These are phyloP conservation scores for Exophiala viscosa DNA, from an alignment of 2,329 filamentous ascomycete genomes.

Conservation along the genomic window DNA sequence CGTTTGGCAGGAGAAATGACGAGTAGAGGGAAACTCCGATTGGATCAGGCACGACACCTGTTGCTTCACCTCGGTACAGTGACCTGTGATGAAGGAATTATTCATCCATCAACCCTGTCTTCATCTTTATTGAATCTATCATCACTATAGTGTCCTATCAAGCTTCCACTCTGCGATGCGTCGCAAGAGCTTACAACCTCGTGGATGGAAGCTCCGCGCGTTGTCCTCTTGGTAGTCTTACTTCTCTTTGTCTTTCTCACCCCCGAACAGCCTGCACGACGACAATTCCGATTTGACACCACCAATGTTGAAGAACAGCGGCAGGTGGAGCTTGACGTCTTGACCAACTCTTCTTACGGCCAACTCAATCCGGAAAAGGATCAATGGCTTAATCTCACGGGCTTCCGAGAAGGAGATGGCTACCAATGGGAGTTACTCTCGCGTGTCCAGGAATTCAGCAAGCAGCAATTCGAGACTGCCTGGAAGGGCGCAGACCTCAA, in stretches of 20 bases:
- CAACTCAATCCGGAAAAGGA: slow-evolving; percentile 46
- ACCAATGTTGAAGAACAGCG: slow-evolving; percentile 43
- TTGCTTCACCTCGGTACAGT: too few relatives aligned
- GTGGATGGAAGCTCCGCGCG: slow-evolving; percentile 41
- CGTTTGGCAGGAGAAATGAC: neutral
- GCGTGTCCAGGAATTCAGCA: slow-evolving; percentile 18
- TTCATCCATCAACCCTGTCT: neutral
- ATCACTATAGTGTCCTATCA: neutral
- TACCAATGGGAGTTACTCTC: slow-evolving; percentile 73
- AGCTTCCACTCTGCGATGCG: slow-evolving; percentile 13
- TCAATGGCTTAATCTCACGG: slow-evolving; percentile 67
- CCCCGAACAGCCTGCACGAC: slow-evolving; percentile 36
- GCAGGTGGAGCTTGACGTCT: slow-evolving; percentile 31
- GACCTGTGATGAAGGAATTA: too few relatives aligned
- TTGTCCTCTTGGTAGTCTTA: slow-evolving; percentile 49
- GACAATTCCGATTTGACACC: slow-evolving; percentile 13
- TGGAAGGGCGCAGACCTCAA: slow-evolving; percentile 41
- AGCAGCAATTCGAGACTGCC: slow-evolving; percentile 53
- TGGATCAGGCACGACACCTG: neutral
- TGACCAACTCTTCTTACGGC: slow-evolving; percentile 47
- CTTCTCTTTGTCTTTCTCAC: slow-evolving; percentile 53
- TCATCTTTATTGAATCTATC: slow-evolving; percentile 1
- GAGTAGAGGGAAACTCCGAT: neutral
- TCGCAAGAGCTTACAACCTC: slow-evolving; percentile 6
- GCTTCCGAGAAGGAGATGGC: slow-evolving; percentile 68